These are phyloP conservation scores for Nakaseomyces glabratus DNA, from an alignment of 1,139 yeast species.

Conservation along the genomic window DNA sequence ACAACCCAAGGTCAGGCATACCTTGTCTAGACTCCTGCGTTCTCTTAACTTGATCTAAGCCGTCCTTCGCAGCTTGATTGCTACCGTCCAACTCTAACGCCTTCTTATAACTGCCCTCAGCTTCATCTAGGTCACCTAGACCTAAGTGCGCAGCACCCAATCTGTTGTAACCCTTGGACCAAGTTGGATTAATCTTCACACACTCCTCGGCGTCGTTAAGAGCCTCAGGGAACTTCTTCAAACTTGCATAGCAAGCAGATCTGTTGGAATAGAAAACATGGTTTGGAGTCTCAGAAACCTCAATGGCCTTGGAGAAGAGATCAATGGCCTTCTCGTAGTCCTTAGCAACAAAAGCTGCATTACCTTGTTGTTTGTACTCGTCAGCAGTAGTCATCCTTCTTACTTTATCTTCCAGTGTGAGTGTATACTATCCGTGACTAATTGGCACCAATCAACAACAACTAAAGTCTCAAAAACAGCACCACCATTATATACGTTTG, in stretches of 20 bases:
- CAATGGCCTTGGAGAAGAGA: constrained; percentile 77
- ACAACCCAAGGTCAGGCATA: constrained; percentile 67
- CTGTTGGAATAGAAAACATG: constrained; percentile 89
- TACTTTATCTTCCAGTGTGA: neutral
- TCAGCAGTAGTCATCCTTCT: constrained; percentile 42
- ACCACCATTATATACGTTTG: no score
- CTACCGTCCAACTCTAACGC: constrained; percentile 75
- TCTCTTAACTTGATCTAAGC: constrained; percentile 54
- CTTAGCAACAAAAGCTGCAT: constrained; percentile 83
- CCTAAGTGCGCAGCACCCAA: constrained; percentile 92
- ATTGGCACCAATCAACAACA: no score
- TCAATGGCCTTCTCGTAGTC: constrained; percentile 76
- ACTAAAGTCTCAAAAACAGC: no score
- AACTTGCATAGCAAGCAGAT: constrained; percentile 84
- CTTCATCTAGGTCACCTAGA: constrained; percentile 62
- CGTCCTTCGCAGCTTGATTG: constrained; percentile 83
- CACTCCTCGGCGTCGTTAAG: constrained; percentile 77
- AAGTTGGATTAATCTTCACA: constrained; percentile 63
- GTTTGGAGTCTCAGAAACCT: constrained; percentile 69
- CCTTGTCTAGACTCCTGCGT: constrained; percentile 28
- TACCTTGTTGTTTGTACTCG: constrained; percentile 75
- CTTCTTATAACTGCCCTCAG: constrained; percentile 61
- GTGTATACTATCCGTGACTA: no score
- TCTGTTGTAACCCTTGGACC: constrained; percentile 95
- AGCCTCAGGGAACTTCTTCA: constrained; percentile 65